A percentile compares a stretch with the other conserved stretches of the same genome.
These are phyloP conservation scores for Vitis rupestris DNA, from an alignment of 164 flowering plant species.

Conservation along the genomic window DNA sequence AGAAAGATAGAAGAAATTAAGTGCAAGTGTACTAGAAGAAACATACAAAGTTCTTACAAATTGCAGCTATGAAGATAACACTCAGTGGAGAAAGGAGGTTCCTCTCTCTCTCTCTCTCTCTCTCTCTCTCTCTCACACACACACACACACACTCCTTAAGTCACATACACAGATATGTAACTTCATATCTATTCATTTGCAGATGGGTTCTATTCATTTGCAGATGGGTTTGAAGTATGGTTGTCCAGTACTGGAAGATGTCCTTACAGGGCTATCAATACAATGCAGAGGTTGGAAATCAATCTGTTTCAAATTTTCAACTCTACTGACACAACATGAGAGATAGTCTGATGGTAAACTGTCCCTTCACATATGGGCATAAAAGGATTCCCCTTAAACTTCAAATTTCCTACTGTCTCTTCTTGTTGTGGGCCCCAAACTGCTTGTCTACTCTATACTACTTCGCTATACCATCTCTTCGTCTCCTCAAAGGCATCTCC, in stretches of 20 bases:
- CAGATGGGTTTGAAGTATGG: constrained; percentile 41
- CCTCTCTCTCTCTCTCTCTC: constrained; percentile 21
- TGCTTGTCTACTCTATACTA: constrained; percentile 26
- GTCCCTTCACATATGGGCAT: constrained; percentile 24
- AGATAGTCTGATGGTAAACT: constrained; percentile 37
- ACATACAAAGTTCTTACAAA: constrained; percentile 26
- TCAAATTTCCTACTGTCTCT: constrained; percentile 25
- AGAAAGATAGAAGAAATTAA: constrained; percentile 12
- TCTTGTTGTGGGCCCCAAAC: constrained; percentile 25
- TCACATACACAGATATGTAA: not conserved
- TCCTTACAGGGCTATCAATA: constrained; percentile 39
- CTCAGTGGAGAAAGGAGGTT: constrained; percentile 46
- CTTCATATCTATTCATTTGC: constrained; percentile 1
- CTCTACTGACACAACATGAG: constrained; percentile 26
- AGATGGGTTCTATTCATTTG: constrained; percentile 26
- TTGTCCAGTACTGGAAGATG: constrained; percentile 35
- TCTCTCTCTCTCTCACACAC: constrained; percentile 4
- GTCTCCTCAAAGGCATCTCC: constrained; percentile 23
- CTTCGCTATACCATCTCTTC: constrained; percentile 22
- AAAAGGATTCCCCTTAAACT: constrained; percentile 25
- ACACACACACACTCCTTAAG: not conserved
- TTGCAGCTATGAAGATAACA: constrained; percentile 30
- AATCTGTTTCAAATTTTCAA: constrained; percentile 12
- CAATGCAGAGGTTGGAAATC: constrained; percentile 13
- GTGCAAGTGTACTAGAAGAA: constrained; percentile 19